Conservation (phyloP, 2,329 filamentous ascomycete species). For the Penicillium thymicola region DNA sequence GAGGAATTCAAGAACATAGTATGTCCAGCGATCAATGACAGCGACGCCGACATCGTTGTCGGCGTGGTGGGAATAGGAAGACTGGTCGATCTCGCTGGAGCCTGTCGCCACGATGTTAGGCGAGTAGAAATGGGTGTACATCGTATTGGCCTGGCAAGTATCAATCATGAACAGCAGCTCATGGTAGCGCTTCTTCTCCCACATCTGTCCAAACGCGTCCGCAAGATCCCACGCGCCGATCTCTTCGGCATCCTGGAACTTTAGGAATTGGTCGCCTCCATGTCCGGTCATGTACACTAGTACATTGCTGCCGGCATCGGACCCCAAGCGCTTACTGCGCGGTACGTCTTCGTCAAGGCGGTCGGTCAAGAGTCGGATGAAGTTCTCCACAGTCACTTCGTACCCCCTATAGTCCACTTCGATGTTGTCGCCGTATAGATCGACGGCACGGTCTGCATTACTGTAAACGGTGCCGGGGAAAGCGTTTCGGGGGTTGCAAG, state of each 20-base stretch:
- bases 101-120: slow-evolving; percentile 97
- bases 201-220: slow-evolving; percentile 98
- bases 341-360: slow-evolving; percentile 93
- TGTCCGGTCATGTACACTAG: slow-evolving; percentile 99
- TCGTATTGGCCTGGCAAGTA: slow-evolving; percentile 98
- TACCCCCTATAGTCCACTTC: slow-evolving; percentile 98
- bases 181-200: slow-evolving; percentile 99
- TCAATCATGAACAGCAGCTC: slow-evolving; percentile 99
- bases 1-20: slow-evolving; percentile 96
- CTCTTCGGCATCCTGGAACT: slow-evolving; percentile 97
- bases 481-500: slow-evolving; percentile 96
- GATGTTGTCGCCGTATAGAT: slow-evolving; percentile 97
- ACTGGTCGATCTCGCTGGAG: slow-evolving; percentile 93
- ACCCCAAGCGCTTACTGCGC: slow-evolving; percentile 86
- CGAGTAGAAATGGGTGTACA: slow-evolving; percentile 98
- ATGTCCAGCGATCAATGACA: slow-evolving; percentile 97
- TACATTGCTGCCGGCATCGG: slow-evolving; percentile 94
- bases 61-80: slow-evolving; percentile 94
- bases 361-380: slow-evolving; percentile 91
- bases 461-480: slow-evolving; percentile 98
- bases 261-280: slow-evolving; percentile 94
- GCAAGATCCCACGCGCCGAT: slow-evolving; percentile 95
- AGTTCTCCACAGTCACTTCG: slow-evolving; percentile 98
- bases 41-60: slow-evolving; percentile 97
- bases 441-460: slow-evolving; percentile 91